These are phyloP conservation scores for Nadsonia commutata DNA, from an alignment of 1,139 yeast species.

Conservation along the genomic window DNA sequence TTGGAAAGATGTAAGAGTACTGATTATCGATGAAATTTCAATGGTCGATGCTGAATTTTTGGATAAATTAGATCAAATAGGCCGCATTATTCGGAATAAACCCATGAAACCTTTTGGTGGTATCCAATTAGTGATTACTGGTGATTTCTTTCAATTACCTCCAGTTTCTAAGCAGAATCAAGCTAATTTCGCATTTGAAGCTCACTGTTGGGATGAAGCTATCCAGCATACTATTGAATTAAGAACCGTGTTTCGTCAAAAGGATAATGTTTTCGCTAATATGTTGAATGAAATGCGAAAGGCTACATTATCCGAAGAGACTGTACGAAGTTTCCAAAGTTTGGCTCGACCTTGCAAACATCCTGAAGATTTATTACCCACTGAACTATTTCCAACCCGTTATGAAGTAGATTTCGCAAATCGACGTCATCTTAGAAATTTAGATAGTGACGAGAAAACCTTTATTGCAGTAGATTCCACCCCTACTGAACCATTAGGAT, in stretches of 20 bases:
- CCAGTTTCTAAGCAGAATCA: constrained; percentile 35
- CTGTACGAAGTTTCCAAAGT: constrained; percentile 39
- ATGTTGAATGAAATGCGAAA: constrained; percentile 82
- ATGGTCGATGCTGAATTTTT: constrained; percentile 63
- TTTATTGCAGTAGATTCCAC: constrained; percentile 41
- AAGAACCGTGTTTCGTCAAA: constrained; percentile 79
- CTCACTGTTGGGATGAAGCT: constrained; percentile 53
- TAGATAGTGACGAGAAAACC: constrained; percentile 34
- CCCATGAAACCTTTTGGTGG: constrained; percentile 47
- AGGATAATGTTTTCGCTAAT: constrained; percentile 65
- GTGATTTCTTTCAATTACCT: constrained; percentile 78
- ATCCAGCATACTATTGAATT: constrained; percentile 55
- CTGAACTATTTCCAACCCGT: constrained; percentile 76
- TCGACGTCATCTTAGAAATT: constrained; percentile 32
- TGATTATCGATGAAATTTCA: constrained; percentile 69
- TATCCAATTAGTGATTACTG: constrained; percentile 60
- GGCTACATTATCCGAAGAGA: constrained; percentile 46
- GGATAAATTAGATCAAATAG: constrained; percentile 50
- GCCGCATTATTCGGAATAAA: constrained; percentile 27
- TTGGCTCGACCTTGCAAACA: constrained; percentile 42
- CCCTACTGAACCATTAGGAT: neutral
- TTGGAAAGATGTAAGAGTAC: constrained; percentile 49
- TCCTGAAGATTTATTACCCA: constrained; percentile 66
- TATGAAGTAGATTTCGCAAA: constrained; percentile 76
- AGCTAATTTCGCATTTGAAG: constrained; percentile 60